phyloP scores from a whole-genome alignment of 2,329 filamentous ascomycete genomes.

The Calonectria henricotiae region DNA sequence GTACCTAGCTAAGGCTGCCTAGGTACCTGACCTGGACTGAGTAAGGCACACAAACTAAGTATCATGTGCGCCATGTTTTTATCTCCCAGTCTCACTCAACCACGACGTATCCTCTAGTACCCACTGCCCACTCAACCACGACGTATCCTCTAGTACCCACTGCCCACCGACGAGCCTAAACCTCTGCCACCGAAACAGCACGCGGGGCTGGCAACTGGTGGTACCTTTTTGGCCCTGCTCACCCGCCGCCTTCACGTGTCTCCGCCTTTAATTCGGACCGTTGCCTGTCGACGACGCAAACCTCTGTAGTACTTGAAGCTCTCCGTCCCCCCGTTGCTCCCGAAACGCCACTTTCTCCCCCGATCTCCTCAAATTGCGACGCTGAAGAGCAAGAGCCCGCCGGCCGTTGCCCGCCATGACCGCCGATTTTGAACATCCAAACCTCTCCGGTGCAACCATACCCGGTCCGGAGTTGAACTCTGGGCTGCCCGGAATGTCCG shows the following conservation, averaged over 20 bases:
- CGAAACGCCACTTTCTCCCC: conserved; percentile 4
- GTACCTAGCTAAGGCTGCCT: conserved; percentile 29
- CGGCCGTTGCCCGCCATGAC: conserved; percentile 48
- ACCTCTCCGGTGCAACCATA: conserved; percentile 48
- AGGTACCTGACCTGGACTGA: conserved; percentile 6
- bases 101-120: conserved; percentile 25
- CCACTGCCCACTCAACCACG: background rate
- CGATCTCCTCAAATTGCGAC: conserved; percentile 20
- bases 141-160: conserved; percentile 22
- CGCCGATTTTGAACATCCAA: conserved; percentile 43
- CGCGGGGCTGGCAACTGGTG: conserved; percentile 16
- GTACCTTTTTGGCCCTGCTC: conserved; percentile 17
- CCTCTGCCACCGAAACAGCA: background rate
- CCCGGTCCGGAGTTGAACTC: conserved; percentile 54
- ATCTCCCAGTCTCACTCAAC: conserved; percentile 34
- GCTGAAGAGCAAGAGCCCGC: conserved; percentile 5
- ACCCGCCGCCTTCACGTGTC: conserved; percentile 31
- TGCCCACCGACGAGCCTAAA: background rate
- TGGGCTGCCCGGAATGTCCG: conserved; percentile 48
- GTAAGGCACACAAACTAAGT: conserved; percentile 29
- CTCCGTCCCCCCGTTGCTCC: conserved; percentile 6
- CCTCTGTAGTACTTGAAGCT: conserved; percentile 28
- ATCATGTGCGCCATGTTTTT: conserved; percentile 52
- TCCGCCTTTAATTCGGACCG: conserved; percentile 8
- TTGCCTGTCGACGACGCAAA: background rate